A percentile compares a stretch with the other conserved stretches of the same genome.
Evolutionary conservation across 345 rosid genomes (phyloP).

Genomic region (Barbarea vulgaris): DNA sequence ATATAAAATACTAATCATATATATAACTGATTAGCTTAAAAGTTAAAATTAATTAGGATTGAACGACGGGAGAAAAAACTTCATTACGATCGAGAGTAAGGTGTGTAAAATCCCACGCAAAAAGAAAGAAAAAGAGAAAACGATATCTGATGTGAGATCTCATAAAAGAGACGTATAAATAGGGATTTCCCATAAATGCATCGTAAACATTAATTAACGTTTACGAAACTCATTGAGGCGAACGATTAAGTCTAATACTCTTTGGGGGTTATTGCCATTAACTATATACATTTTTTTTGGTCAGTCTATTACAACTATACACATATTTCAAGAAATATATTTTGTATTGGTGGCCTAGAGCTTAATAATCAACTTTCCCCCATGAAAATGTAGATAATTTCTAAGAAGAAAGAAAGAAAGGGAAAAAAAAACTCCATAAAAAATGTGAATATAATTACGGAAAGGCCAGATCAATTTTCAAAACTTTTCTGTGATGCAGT

Average conservation of each 20-base stretch:
- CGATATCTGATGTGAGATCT: conserved; percentile 1
- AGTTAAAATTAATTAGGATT: neutral
- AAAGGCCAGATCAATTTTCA: too few species aligned
- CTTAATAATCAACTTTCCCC: neutral
- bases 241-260: conserved; percentile 1
- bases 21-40: neutral
- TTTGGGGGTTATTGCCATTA: neutral
- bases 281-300: neutral
- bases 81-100: neutral
- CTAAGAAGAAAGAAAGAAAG: too few species aligned
- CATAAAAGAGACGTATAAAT: conserved; percentile 21
- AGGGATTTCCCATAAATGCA: conserved; percentile 4
- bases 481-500: neutral
- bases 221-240: neutral
- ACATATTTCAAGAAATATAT: neutral
- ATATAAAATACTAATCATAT: neutral
- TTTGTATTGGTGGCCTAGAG: neutral
- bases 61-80: neutral
- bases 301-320: too few species aligned
- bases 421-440: too few species aligned
- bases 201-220: conserved; percentile 33
- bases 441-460: too few species aligned
- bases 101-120: too few species aligned
- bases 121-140: neutral
- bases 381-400: too few species aligned